Conservation (phyloP, 371 early-diverging fungal genomes). For the Rhizopus delemar region DNA sequence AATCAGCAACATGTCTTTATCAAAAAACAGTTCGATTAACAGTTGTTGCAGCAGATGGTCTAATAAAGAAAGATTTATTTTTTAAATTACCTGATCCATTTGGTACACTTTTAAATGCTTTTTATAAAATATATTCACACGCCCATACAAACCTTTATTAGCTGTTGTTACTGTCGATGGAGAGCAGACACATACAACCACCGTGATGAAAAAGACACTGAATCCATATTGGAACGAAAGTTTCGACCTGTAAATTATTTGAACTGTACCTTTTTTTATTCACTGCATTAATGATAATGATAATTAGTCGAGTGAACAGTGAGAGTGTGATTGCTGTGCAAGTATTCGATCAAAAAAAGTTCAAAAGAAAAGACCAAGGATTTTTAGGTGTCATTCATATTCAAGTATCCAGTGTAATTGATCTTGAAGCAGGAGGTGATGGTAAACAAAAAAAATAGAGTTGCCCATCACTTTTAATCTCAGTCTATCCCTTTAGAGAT, state of each 20-base stretch:
- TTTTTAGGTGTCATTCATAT: constrained; percentile 94
- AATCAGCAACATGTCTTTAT: constrained; percentile 31
- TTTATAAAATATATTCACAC: too few species aligned
- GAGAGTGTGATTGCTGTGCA: constrained; percentile 88
- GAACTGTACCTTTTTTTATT: neutral
- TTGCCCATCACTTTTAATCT: neutral
- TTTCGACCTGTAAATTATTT: constrained; percentile 60
- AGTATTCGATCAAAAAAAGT: constrained; percentile 96
- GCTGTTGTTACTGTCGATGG: constrained; percentile 92
- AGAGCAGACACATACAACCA: constrained; percentile 84
- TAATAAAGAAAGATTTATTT: constrained; percentile 89
- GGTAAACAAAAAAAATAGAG: constrained; percentile 42
- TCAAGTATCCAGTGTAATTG: constrained; percentile 80
- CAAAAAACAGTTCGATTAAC: constrained; percentile 47
- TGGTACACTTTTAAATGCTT: constrained; percentile 50
- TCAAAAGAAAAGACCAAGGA: constrained; percentile 93
- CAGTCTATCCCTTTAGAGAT: constrained; percentile 59
- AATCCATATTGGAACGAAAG: constrained; percentile 86
- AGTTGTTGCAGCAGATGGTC: constrained; percentile 91
- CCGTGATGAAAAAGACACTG: constrained; percentile 74
- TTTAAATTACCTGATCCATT: constrained; percentile 57
- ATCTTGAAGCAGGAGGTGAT: constrained; percentile 71
- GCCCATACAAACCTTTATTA: constrained; percentile 35
- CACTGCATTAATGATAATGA: too few species aligned
- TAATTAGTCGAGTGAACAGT: constrained; percentile 67